phyloP scores from a whole-genome alignment of 2,329 filamentous ascomycete genomes.

The Diplodia sapinea region DNA sequence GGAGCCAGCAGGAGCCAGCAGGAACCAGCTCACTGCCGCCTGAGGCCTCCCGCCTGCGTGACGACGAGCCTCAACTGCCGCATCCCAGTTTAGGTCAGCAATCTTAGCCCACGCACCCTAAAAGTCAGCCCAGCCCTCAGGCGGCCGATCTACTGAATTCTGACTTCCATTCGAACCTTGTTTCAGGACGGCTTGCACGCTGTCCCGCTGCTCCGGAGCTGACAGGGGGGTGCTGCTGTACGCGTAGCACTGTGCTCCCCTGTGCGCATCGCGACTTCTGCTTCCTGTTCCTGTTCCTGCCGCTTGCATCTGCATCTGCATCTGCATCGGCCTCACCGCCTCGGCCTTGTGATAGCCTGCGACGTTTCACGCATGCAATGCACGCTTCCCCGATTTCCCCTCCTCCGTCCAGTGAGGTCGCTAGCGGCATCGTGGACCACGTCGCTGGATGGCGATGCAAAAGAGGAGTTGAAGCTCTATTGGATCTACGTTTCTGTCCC shows the following conservation, averaged over 20 bases:
- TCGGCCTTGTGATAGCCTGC: neutral
- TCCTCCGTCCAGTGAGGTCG: too few relatives aligned
- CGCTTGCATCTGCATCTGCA: slow-evolving; percentile 7
- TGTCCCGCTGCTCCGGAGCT: neutral
- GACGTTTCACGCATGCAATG: neutral
- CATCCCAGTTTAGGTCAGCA: neutral
- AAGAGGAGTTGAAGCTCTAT: neutral
- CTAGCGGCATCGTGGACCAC: too few relatives aligned
- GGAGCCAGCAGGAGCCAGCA: neutral
- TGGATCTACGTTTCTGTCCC: neutral
- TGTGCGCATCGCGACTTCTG: slow-evolving; percentile 9
- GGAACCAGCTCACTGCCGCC: slow-evolving; percentile 5
- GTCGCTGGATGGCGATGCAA: too few relatives aligned
- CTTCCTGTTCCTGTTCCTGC: slow-evolving; percentile 7
- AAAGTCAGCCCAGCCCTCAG: neutral
- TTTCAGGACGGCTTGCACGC: slow-evolving; percentile 13
- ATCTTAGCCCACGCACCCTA: neutral
- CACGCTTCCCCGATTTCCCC: neutral
- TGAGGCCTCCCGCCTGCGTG: slow-evolving; percentile 7
- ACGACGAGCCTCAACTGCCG: slow-evolving; percentile 6
- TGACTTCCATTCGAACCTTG: slow-evolving; percentile 10
- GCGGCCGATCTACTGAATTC: neutral
- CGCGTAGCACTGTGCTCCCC: slow-evolving; percentile 21
- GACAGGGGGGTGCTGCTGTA: slow-evolving; percentile 20
- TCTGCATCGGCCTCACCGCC: slow-evolving; percentile 15